Conservation (phyloP, 306 rosid species). For the Vigna radiata region DNA sequence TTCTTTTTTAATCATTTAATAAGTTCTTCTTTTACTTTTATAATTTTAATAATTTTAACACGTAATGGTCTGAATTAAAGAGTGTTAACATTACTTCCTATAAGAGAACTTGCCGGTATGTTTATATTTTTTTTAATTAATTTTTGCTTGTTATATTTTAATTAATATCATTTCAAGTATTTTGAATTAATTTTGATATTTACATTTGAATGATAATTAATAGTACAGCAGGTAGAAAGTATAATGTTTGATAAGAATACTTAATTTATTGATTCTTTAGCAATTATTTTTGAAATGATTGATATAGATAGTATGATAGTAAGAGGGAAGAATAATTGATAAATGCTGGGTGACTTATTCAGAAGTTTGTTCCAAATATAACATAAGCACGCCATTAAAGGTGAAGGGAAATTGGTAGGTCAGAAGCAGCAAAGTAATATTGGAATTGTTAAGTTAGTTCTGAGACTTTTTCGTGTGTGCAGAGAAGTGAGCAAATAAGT, state of each 20-base stretch:
- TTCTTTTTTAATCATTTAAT: too few relatives aligned
- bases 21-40: too few relatives aligned
- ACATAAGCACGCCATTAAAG: not conserved
- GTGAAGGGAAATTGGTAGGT: constrained; percentile 35
- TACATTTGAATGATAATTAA: not conserved
- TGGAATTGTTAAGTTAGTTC: constrained; percentile 18
- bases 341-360: not conserved
- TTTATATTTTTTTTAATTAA: too few relatives aligned
- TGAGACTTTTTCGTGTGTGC: constrained; percentile 35
- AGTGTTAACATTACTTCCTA: too few relatives aligned
- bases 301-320: not conserved
- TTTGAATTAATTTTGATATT: not conserved
- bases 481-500: constrained; percentile 19
- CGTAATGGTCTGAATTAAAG: too few relatives aligned
- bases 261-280: not conserved
- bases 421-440: not conserved
- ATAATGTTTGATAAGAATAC: not conserved
- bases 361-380: not conserved
- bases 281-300: not conserved
- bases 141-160: too few relatives aligned
- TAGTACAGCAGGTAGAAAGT: not conserved
- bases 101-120: too few relatives aligned
- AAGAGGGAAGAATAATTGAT: not conserved
- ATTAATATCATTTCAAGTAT: too few relatives aligned
- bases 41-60: too few relatives aligned